Evolutionary conservation across 2,329 filamentous ascomycete genomes (phyloP), one percentile per base, ranked within the genome.

Genomic region (Xylariales sp.): DNA sequence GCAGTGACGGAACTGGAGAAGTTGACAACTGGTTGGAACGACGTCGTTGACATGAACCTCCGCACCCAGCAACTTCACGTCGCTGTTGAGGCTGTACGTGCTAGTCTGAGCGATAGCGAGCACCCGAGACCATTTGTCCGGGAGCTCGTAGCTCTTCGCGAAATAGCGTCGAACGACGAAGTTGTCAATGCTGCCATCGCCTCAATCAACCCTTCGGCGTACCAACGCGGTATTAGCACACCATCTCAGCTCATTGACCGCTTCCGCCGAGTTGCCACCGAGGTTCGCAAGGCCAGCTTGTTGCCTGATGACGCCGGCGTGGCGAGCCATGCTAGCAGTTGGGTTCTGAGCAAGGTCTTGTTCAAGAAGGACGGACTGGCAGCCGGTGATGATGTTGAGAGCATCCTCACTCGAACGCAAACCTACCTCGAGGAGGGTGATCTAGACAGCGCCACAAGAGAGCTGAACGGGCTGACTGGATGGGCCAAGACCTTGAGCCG

Each of bases 61-160:
- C 85, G 87, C 63, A 96, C 93, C 1, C 93, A 98, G 65, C 90
- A 97, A 66, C 81, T 98, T 19, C 88, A 96, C 57, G 88, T 98
- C 24, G 93, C 93, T 15, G 85, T 97, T 20, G 93, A 98, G 59
- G 88, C 91, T 27, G 89, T 97, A 36, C 85, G 88, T 49, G 81
- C 87, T 41, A 88, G 84, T 35, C 77, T 97, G 16, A 83, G 89
- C 56, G 83, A 84, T 47, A 75, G 83, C 11, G 70, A 81, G 29
- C 75, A 82, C 51, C 86, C 91, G 15, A 77, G 80, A 29, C 93
- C 93, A 4, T 98, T 98, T 61, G 78, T 95, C 55, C 82, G 83
- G 45, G 93, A 98, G 69, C 81, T 98, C 12, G 88, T 95, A 15
- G 93, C 93, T 4, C 78, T 98, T 39, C 95, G 95, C 68, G 89